Percentiles rank a stretch among this genome's conserved stretches.
Conservation (phyloP, 768 basidiomycete genomes). For the Amanita rimosa region DNA sequence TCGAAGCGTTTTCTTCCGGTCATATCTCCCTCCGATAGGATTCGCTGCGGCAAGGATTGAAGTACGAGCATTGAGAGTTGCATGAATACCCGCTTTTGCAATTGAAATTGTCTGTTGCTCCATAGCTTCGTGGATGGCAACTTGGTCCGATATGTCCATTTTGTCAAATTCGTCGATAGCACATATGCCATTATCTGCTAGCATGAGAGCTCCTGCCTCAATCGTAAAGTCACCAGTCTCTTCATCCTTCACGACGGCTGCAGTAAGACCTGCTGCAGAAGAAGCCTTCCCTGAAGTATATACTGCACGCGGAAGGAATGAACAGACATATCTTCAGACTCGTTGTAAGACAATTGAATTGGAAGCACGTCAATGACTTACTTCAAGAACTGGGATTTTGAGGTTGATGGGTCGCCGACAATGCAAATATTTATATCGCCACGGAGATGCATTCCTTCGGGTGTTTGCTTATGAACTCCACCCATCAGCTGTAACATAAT, state of each 20-base stretch:
- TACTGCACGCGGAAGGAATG: constrained; percentile 94
- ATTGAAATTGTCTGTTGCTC: constrained; percentile 99
- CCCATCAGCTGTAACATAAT: constrained; percentile 95
- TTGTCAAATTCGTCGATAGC: constrained; percentile 99
- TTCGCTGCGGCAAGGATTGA: constrained; percentile 98
- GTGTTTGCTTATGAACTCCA: constrained; percentile 94
- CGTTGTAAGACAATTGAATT: background rate
- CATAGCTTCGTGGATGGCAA: constrained; percentile 99
- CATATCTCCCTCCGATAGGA: constrained; percentile 94
- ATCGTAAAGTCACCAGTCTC: constrained; percentile 99
- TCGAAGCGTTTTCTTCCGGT: constrained; percentile 83
- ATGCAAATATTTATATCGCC: constrained; percentile 99
- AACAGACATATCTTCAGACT: constrained; percentile 78
- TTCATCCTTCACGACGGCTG: constrained; percentile 96
- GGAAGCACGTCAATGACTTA: constrained; percentile 26
- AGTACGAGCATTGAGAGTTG: constrained; percentile 94
- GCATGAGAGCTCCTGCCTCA: constrained; percentile 97
- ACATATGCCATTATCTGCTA: constrained; percentile 98
- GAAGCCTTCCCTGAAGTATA: constrained; percentile 99
- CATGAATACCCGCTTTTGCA: constrained; percentile 98
- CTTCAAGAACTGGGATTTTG: constrained; percentile 99
- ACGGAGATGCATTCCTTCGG: constrained; percentile 95
- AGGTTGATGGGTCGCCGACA: constrained; percentile 92
- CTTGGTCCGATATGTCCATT: constrained; percentile 98
- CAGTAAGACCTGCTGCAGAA: constrained; percentile 96